Evolutionary conservation across 768 basidiomycete species (phyloP), one percentile per base, ranked within the genome.

Genomic region (Cystofilobasidium ferigula): DNA sequence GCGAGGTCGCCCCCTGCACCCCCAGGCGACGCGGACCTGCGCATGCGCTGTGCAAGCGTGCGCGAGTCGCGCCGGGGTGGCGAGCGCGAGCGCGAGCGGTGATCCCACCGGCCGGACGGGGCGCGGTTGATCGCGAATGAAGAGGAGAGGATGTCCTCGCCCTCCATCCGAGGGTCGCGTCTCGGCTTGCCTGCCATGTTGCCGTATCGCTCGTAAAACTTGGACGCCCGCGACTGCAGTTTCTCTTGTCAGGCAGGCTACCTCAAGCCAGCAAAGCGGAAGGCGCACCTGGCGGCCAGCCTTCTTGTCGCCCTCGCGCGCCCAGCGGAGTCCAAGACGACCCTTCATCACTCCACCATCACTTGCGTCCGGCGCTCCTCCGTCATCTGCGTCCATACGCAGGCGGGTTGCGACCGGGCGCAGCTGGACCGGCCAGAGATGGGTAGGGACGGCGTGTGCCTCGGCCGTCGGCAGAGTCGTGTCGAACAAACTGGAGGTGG

Each of bases 391-490:
- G 28, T 59, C 64, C 64, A 59, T 65, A 16, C 57, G 26, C 13
- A 59, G 10, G 34, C 56, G 38, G 13, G 45, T 42, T 14, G n/a
- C 20, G 24, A 36, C 36, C 1, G 62, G 24, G 20, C 35, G 47
- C 1, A 18, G 48, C 54, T 59, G 51, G 20, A n/a, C 58, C 30
- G 64, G 64, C 64, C 64, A 66, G 9, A 66, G 64, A 26, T 36
- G 45, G 1, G 48, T 24, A 1, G 64, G 64, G n/a, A 66, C 64
- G 16, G 24, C 12, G 16, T 65, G 57, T 1, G 24, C 34, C 20
- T 43, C 35, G 26, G 24, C 56, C n/a, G 45, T 32, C 10, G 24
- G 43, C 30, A n/a, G n/a, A 16, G 12, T 9, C 3, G 32, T 9
- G 40, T 43, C 63, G 30, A 54, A 54, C 9, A 14, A 4, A 14